Conservation (phyloP, 495 filamentous ascomycete genomes). For the Durotheca rogersii region DNA sequence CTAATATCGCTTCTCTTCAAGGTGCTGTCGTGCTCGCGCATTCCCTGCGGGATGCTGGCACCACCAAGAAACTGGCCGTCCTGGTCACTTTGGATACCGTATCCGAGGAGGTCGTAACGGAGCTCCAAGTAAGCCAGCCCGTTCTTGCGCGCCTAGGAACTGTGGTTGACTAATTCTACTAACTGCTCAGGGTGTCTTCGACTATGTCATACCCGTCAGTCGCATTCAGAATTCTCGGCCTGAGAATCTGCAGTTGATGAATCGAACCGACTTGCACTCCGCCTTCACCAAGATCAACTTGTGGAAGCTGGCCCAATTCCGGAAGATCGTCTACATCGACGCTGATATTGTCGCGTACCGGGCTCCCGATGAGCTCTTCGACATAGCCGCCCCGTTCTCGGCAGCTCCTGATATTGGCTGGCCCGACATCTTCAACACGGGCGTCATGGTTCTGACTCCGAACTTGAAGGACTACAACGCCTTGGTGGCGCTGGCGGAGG, state of each 20-base stretch:
- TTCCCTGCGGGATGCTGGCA: slow-evolving; percentile 89
- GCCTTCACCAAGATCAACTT: slow-evolving; percentile 96
- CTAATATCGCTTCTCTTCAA: slow-evolving; percentile 44
- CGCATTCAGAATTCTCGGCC: slow-evolving; percentile 73
- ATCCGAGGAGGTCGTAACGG: slow-evolving; percentile 66
- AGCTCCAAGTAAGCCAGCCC: slow-evolving; percentile 63
- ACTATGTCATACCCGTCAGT: slow-evolving; percentile 84
- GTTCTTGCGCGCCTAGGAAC: neutral
- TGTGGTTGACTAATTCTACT: slow-evolving; percentile 7
- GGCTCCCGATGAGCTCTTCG: slow-evolving; percentile 90
- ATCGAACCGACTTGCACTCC: slow-evolving; percentile 81
- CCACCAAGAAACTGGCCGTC: slow-evolving; percentile 80
- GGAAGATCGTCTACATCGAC: slow-evolving; percentile 89
- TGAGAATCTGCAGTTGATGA: slow-evolving; percentile 87
- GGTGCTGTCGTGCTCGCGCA: slow-evolving; percentile 92
- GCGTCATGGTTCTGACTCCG: slow-evolving; percentile 86
- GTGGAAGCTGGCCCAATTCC: slow-evolving; percentile 89
- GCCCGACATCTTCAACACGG: slow-evolving; percentile 98
- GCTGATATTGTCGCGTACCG: slow-evolving; percentile 83
- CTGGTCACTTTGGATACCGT: slow-evolving; percentile 78
- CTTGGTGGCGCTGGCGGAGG: slow-evolving; percentile 75
- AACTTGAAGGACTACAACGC: slow-evolving; percentile 86
- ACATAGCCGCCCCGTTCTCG: slow-evolving; percentile 72
- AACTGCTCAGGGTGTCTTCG: slow-evolving; percentile 67
- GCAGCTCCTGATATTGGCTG: slow-evolving; percentile 95